Percentiles rank a stretch among this genome's conserved stretches.
Evolutionary conservation across 2,329 filamentous ascomycete genomes (phyloP).

Genomic region (Tolypocladium amazonense): DNA sequence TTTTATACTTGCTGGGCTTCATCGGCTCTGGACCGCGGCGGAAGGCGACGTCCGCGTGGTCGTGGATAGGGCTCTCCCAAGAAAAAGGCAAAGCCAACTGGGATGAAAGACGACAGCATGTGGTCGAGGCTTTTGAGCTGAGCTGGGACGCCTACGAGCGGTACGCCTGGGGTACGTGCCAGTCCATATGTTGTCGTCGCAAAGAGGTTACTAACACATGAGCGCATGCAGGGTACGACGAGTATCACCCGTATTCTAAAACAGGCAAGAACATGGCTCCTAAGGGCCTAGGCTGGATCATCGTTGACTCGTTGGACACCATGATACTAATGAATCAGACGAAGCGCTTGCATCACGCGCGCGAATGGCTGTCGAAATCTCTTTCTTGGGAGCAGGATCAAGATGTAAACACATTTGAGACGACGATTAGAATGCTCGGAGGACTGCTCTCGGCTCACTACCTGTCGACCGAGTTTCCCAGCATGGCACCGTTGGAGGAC

Average conservation of each 20-base stretch:
- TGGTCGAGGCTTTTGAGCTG: conserved; percentile 80
- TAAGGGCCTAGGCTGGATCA: conserved; percentile 93
- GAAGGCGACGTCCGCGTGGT: conserved; percentile 35
- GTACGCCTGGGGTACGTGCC: conserved; percentile 77
- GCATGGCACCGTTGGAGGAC: conserved; percentile 64
- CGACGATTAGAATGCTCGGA: conserved; percentile 93
- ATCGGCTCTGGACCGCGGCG: conserved; percentile 29
- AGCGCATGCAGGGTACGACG: conserved; percentile 55
- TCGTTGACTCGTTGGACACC: conserved; percentile 90
- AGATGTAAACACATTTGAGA: conserved; percentile 96
- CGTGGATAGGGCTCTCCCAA: conserved; percentile 45
- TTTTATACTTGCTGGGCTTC: conserved; percentile 63
- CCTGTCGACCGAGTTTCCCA: conserved; percentile 71
- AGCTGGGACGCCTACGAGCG: conserved; percentile 91
- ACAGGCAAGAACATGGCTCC: conserved; percentile 74
- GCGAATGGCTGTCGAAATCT: conserved; percentile 76
- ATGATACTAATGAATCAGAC: conserved; percentile 98
- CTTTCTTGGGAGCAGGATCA: conserved; percentile 85
- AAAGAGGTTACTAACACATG: conserved; percentile 14
- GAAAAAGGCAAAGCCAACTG: conserved; percentile 51
- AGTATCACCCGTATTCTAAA: conserved; percentile 77
- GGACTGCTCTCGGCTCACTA: conserved; percentile 91
- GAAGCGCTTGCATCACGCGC: conserved; percentile 68
- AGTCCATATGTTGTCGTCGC: not conserved
- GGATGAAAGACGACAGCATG: conserved; percentile 64